These are phyloP conservation scores for Meyerozyma athensensis DNA, from an alignment of 1,139 yeast genomes.

Conservation along the genomic window DNA sequence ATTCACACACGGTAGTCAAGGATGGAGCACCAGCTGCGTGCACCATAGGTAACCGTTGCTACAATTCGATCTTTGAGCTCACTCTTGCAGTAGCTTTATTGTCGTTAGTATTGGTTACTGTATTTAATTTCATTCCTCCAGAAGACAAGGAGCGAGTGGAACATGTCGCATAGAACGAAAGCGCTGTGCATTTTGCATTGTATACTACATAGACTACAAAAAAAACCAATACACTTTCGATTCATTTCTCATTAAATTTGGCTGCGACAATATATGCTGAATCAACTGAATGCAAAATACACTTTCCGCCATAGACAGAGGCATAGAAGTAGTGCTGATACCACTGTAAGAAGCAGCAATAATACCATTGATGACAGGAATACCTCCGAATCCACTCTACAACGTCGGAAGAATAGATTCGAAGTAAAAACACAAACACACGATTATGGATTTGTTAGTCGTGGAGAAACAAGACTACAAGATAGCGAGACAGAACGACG, in stretches of 20 bases:
- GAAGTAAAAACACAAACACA: conserved; percentile 3
- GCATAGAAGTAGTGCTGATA: not conserved
- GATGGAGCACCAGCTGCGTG: conserved; percentile 11
- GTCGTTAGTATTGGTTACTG: conserved; percentile 9
- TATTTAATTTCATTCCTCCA: conserved; percentile 15
- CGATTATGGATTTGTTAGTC: conserved; percentile 50
- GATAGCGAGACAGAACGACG: conserved; percentile 36
- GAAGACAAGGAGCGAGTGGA: conserved; percentile 3
- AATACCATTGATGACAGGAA: not conserved
- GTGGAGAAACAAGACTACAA: conserved; percentile 56
- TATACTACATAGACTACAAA: too few relatives aligned
- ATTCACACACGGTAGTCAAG: conserved; percentile 29
- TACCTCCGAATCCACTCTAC: not conserved
- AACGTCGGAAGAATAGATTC: conserved; percentile 2
- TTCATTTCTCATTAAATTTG: conserved; percentile 4
- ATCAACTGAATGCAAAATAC: not conserved
- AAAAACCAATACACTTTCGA: not conserved
- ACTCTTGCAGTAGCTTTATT: conserved; percentile 10
- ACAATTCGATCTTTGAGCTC: conserved; percentile 14
- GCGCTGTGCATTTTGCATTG: too few relatives aligned
- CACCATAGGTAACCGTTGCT: conserved; percentile 15
- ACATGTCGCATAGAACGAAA: conserved; percentile 5
- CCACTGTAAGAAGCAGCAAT: not conserved
- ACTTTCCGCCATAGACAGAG: not conserved
- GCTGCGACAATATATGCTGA: conserved; percentile 3